phyloP scores from a whole-genome alignment of 1,284 basidiomycete genomes.

The Chondrostereum purpureum region DNA sequence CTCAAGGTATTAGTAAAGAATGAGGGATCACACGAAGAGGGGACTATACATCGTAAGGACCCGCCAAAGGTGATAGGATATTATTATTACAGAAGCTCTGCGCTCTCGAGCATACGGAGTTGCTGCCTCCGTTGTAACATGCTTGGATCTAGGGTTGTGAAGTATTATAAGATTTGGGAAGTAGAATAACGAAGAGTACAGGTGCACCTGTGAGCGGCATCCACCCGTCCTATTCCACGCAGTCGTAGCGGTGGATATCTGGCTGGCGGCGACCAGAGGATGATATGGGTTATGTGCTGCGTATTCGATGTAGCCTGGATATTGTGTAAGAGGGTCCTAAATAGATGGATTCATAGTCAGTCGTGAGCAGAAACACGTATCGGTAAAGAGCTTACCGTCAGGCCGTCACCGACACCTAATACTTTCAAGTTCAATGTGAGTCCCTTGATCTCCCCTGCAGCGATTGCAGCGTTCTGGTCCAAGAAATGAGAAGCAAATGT shows the following conservation, averaged over 20 bases:
- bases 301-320: slow-evolving; percentile 50
- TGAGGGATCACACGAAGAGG: too few relatives aligned
- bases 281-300: slow-evolving; percentile 51
- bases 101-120: slow-evolving; percentile 44
- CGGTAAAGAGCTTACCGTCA: slow-evolving; percentile 37
- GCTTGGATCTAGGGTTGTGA: slow-evolving; percentile 33
- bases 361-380: slow-evolving; percentile 5
- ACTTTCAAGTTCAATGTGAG: slow-evolving; percentile 55
- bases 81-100: slow-evolving; percentile 49
- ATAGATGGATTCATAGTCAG: neutral
- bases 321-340: slow-evolving; percentile 52
- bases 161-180: neutral
- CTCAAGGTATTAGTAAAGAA: too few relatives aligned
- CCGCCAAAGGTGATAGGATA: slow-evolving; percentile 42
- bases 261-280: slow-evolving; percentile 35
- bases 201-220: slow-evolving; percentile 39
- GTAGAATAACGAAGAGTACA: neutral
- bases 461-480: slow-evolving; percentile 54
- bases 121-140: slow-evolving; percentile 41
- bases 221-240: slow-evolving; percentile 40
- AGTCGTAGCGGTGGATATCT: slow-evolving; percentile 33
- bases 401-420: slow-evolving; percentile 56
- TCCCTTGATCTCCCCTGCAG: slow-evolving; percentile 38
- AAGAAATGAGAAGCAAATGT: slow-evolving; percentile 55
- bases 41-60: slow-evolving; percentile 32